Evolutionary conservation across 495 filamentous ascomycete species (phyloP), one percentile per base, ranked within the genome.

Genomic region (Penicillium ochrochloron): DNA sequence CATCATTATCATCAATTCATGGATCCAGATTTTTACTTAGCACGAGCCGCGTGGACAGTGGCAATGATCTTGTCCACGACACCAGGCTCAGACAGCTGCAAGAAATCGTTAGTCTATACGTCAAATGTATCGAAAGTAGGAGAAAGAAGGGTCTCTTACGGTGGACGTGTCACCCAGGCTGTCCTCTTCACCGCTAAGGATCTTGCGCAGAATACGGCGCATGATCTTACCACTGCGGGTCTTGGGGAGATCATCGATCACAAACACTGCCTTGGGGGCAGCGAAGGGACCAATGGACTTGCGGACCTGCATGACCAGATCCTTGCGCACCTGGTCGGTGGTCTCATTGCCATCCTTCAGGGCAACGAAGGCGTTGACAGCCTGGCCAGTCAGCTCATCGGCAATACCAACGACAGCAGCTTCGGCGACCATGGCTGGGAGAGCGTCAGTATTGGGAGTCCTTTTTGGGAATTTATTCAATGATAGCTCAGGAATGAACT

Each of bases 151-250:
- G 48, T 21, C 68, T 81, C 91, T 83, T 85, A 96, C 92, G 60
- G 95, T 98, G 2, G 92, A 91, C 33, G 81, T 94, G 70, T 99
- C 96, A 69, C 95, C 95, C 59, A 99, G 82, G 75, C 94, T 92
- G 70, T 98, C 95, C 78, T 98, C 96, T 83, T 99, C 95, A 12
- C 93, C 93, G 50, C 92, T 92, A 64, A 99, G 79, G 67, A 98
- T 93, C 90, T 99, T 98, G 62, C 95, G 88, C 79, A 99, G 76
- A 77, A 99, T 97, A 60, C 95, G 88, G 60, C 95, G 86, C 95
- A 99, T 98, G 71, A 98, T 99, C 89, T 99, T 99, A 60, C 95
- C 95, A 68, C 90, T 93, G 64, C 95, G 83, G 46, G 95, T 98
- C 86, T 99, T 98, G 64, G 95, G 95, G 31, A 99, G 84, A 74